Evolutionary conservation across 139 green algal species (phyloP).

Genomic region (Chlorella sp.): DNA sequence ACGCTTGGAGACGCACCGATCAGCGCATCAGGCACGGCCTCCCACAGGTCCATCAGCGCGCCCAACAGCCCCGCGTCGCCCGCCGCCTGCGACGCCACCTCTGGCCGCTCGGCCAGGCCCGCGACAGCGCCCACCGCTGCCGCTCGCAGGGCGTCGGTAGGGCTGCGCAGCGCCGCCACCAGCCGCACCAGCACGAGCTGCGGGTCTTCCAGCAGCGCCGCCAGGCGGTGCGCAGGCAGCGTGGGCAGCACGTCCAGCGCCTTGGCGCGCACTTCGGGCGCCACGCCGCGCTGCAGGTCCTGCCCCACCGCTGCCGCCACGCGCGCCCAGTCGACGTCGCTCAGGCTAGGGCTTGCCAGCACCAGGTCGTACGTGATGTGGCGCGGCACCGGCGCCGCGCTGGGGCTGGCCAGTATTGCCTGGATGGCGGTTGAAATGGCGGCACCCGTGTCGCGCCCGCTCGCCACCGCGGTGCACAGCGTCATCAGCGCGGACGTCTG

Average conservation of each 20-base stretch:
- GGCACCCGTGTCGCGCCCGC: too few relatives aligned
- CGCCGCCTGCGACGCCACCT: neutral
- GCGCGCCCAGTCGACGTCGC: conserved; percentile 25
- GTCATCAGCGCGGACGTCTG: conserved; percentile 28
- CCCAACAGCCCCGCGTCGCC: neutral
- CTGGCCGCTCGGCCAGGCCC: neutral
- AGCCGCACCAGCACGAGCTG: conserved; percentile 6
- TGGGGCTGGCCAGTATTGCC: conserved; percentile 24
- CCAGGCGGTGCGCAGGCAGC: conserved; percentile 32
- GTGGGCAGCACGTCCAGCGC: conserved; percentile 23
- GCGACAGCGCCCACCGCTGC: conserved; percentile 9
- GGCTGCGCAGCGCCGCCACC: conserved; percentile 21
- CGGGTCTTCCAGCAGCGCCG: conserved; percentile 14
- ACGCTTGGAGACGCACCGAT: neutral
- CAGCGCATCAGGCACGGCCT: conserved; percentile 15
- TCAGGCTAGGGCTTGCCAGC: conserved; percentile 4
- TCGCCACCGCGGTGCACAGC: neutral
- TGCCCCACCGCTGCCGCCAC: conserved; percentile 9
- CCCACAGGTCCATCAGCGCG: conserved; percentile 27
- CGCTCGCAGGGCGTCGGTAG: conserved; percentile 22
- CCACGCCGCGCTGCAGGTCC: conserved; percentile 14
- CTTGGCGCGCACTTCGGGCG: conserved; percentile 24
- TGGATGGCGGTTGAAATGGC: too few relatives aligned
- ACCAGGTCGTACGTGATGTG: conserved; percentile 30
- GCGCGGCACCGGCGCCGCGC: conserved; percentile 5